Conservation (phyloP, 441 rosid species). For the Metrosideros polymorpha region DNA sequence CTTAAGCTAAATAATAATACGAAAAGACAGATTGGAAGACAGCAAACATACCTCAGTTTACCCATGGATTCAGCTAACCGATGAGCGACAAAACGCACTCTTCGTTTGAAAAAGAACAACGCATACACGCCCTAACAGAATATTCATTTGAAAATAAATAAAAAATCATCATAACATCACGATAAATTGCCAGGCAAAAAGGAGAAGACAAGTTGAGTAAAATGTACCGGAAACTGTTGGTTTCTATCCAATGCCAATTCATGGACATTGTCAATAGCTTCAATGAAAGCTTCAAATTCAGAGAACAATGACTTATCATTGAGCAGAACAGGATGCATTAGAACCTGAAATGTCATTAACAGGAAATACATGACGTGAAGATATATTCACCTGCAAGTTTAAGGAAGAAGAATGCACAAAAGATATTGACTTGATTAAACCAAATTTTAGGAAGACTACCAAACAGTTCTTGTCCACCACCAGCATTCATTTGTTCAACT, state of each 20-base stretch:
- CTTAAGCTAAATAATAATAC: background rate
- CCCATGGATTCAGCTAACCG: conserved; percentile 91
- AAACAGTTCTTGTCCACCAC: background rate
- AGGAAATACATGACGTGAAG: background rate
- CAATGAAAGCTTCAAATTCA: conserved; percentile 86
- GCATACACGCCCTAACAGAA: conserved; percentile 82
- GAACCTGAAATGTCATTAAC: conserved; percentile 41
- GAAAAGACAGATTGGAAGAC: background rate
- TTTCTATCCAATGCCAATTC: conserved; percentile 91
- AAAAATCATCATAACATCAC: background rate
- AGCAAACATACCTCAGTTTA: conserved; percentile 61
- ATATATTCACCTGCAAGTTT: background rate
- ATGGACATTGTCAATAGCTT: conserved; percentile 85
- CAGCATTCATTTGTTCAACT: background rate
- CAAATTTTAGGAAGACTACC: background rate
- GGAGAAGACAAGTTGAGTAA: conserved; percentile 1
- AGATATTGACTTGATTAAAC: background rate
- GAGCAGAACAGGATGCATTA: conserved; percentile 90
- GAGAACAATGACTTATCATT: conserved; percentile 68
- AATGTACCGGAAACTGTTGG: conserved; percentile 88
- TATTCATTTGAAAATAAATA: conserved; percentile 5
- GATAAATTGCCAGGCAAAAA: conserved; percentile 1
- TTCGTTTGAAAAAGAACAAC: conserved; percentile 84
- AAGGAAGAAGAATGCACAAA: background rate
- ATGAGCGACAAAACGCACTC: conserved; percentile 81